Evolutionary conservation across 345 rosid genomes (phyloP), one percentile per base, ranked within the genome.

Genomic region (Firmiana major): DNA sequence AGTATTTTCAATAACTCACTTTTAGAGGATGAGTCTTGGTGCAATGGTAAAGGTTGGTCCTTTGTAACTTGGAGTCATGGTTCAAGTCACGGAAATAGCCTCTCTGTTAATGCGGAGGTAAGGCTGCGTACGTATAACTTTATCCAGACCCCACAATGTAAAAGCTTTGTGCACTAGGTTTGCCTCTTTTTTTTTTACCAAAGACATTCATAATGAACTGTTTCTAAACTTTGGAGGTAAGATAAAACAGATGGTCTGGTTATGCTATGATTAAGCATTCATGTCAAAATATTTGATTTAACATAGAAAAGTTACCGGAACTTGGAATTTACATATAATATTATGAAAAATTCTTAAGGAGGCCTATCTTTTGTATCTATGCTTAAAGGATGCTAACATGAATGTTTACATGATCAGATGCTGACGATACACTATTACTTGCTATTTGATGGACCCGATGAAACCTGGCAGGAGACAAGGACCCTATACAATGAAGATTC

Each of bases 371-470:
- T 28, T 26, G 26, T 26, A 7, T 28, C 17, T 13, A 22, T 4
- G 58, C 55, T 70, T 70, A 49, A 31, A 19, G 43, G 45, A 31
- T 71, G 1, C 60, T 71, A 31, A 71, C 59, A 49, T 17, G 17
- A 5, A 71, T 31, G 6, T 31, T 71, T 53, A 1, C 75, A 53
- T 71, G 68, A 68, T 45, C 89, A 95, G 99, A 95, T 95, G 99
- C 69, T 93, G 82, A 86, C 98, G 5, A 93, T 95, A 84, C 98
- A 93, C 85, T 95, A 95, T 77, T 95, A 93, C 86, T 85, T 93
- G 19, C 95, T 95, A 78, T 93, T 95, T 67, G 92, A 93, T 81
- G 99, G 99, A 59, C 71, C 86, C 7, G 96, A 95, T n/a, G 96
- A 93, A 74, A 87, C 77, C 21, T 95, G 99, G 99, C 89, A 84